These are phyloP conservation scores for Backusella westeae DNA, from an alignment of 192 early-diverging fungal genomes.

Conservation along the genomic window DNA sequence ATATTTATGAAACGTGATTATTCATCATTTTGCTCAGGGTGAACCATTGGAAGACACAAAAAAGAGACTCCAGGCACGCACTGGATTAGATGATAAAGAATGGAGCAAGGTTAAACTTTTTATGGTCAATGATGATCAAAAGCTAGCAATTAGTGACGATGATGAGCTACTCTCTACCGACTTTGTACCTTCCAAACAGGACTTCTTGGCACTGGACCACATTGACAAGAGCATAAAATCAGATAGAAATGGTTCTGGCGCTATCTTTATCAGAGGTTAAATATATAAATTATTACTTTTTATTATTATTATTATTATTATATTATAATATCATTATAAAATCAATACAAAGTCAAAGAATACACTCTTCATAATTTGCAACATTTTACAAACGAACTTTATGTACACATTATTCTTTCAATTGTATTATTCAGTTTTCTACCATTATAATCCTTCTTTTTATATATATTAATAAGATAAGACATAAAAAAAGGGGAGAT, in stretches of 20 bases:
- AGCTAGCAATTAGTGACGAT: background rate
- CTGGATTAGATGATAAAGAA: constrained; percentile 85
- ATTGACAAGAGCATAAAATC: constrained; percentile 24
- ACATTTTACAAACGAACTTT: background rate
- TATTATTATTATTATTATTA: background rate
- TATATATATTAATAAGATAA: background rate
- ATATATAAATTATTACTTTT: constrained; percentile 13
- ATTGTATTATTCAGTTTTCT: background rate
- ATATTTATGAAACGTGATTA: no score
- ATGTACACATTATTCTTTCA: background rate
- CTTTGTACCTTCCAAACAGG: constrained; percentile 23
- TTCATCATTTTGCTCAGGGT: constrained; percentile 35
- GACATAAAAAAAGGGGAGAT: background rate
- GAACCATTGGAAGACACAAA: constrained; percentile 72
- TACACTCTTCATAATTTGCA: background rate
- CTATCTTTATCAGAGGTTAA: constrained; percentile 30
- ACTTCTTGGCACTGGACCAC: constrained; percentile 52
- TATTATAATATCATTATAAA: background rate
- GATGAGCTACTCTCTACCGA: constrained; percentile 34
- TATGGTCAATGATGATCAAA: constrained; percentile 35
- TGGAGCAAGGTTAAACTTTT: constrained; percentile 64
- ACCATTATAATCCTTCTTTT: no score
- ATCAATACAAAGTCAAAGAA: background rate
- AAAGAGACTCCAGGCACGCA: constrained; percentile 62
- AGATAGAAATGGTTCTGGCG: constrained; percentile 18